A percentile compares a stretch with the other conserved stretches of the same genome.
Conservation (phyloP, 1,284 basidiomycete species). For the Cutaneotrichosporon dermatis region DNA sequence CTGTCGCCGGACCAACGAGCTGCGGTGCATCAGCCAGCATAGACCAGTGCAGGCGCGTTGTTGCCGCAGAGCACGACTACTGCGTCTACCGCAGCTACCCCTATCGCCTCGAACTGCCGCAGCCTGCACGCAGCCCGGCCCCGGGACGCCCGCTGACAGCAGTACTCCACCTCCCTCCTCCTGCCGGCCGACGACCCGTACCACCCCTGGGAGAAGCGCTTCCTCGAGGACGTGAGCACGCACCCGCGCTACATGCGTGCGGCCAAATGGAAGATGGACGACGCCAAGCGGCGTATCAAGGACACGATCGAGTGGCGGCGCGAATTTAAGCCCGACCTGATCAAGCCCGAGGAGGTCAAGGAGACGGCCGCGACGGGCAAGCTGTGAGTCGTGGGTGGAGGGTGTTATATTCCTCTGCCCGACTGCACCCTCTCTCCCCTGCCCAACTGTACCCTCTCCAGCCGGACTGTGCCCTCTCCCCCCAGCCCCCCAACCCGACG, state of each 20-base stretch:
- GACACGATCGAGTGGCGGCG: constrained; percentile 74
- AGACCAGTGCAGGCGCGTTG: no score
- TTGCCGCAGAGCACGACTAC: no score
- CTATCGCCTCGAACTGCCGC: not conserved
- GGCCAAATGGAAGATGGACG: constrained; percentile 72
- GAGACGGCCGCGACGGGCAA: constrained; percentile 77
- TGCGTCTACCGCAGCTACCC: not conserved
- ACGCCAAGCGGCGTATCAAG: constrained; percentile 70
- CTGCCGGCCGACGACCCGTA: constrained; percentile 66
- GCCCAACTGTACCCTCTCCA: no score
- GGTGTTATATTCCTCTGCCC: no score
- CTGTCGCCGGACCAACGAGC: no score
- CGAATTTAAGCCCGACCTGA: constrained; percentile 74
- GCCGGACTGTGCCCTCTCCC: no score
- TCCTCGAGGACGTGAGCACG: constrained; percentile 67
- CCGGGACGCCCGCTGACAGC: constrained; percentile 4
- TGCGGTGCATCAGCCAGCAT: no score
- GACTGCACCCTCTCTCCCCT: no score
- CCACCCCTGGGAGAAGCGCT: constrained; percentile 66
- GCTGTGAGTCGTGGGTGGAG: constrained; percentile 57
- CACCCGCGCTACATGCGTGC: constrained; percentile 76
- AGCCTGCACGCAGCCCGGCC: not conserved
- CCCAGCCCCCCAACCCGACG: no score
- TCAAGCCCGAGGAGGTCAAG: constrained; percentile 65
- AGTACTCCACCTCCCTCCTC: constrained; percentile 63